Evolutionary conservation across 441 rosid genomes (phyloP).

Genomic region (Pelargonium fulgidum): DNA sequence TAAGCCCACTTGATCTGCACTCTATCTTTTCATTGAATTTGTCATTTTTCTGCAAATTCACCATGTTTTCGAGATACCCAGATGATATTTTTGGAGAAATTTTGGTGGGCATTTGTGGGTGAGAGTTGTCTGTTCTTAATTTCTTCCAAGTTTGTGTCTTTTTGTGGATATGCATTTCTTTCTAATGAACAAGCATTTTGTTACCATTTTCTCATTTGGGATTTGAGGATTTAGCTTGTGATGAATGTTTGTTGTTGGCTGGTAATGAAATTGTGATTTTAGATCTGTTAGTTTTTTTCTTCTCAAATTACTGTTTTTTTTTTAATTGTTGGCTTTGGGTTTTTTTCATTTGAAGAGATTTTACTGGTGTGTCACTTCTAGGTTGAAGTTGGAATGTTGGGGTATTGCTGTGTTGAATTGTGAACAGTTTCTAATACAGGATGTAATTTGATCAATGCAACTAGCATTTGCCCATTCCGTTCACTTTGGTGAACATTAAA

Average conservation of each 20-base stretch:
- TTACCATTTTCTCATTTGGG: not conserved
- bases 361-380: not conserved
- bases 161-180: not conserved
- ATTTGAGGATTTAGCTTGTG: not conserved
- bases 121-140: not conserved
- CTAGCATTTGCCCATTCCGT: not conserved
- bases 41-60: not conserved
- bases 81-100: not conserved
- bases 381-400: not conserved
- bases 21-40: slow-evolving; percentile 9
- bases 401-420: not conserved
- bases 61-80: not conserved
- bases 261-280: not conserved
- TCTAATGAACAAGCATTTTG: not conserved
- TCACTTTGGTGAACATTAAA: not conserved
- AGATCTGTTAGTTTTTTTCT: not conserved
- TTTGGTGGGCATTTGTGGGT: not conserved
- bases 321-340: not conserved
- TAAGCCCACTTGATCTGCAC: slow-evolving; percentile 31
- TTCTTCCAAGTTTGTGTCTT: not conserved
- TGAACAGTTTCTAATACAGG: no score
- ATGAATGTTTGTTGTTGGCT: not conserved
- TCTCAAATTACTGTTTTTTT: not conserved
- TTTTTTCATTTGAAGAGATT: no score
- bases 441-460: not conserved